Evolutionary conservation across 208 protist genomes (phyloP).

Genomic region (Strigomonas culicis): DNA sequence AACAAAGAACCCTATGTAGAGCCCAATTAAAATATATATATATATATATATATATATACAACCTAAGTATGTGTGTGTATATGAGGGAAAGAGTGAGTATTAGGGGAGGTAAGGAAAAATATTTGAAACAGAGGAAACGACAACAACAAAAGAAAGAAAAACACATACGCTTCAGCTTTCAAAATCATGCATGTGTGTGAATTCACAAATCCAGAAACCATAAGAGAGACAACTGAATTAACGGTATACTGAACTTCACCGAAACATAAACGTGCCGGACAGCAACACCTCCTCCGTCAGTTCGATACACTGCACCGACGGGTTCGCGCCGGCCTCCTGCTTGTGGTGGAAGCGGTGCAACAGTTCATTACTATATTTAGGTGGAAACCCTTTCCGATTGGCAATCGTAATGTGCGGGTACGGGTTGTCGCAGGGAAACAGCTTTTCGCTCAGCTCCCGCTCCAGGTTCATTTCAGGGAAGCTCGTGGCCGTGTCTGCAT

Average conservation of each 20-base stretch:
- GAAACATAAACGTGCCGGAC: conserved; percentile 18
- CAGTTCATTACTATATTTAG: conserved; percentile 66
- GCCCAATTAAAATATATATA: neutral
- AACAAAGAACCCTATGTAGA: neutral
- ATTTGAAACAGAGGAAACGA: neutral
- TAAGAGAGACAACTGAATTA: too few relatives aligned
- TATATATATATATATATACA: neutral
- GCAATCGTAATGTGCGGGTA: conserved; percentile 57
- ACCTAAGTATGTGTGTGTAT: too few relatives aligned
- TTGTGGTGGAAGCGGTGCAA: conserved; percentile 19
- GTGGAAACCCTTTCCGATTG: conserved; percentile 34
- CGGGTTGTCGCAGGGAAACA: conserved; percentile 41
- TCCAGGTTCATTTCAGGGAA: neutral
- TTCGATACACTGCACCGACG: conserved; percentile 10
- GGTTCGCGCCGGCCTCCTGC: conserved; percentile 10
- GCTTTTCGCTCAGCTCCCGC: conserved; percentile 13
- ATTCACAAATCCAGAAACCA: too few relatives aligned
- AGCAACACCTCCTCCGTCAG: conserved; percentile 16
- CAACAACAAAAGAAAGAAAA: neutral
- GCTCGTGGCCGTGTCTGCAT: neutral
- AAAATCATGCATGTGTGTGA: too few relatives aligned
- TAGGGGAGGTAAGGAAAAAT: neutral
- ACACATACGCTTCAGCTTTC: neutral
- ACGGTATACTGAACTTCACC: too few relatives aligned
- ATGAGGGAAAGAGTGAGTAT: neutral